These are phyloP conservation scores for Microcos paniculata DNA, from an alignment of 345 rosid genomes.

Conservation along the genomic window DNA sequence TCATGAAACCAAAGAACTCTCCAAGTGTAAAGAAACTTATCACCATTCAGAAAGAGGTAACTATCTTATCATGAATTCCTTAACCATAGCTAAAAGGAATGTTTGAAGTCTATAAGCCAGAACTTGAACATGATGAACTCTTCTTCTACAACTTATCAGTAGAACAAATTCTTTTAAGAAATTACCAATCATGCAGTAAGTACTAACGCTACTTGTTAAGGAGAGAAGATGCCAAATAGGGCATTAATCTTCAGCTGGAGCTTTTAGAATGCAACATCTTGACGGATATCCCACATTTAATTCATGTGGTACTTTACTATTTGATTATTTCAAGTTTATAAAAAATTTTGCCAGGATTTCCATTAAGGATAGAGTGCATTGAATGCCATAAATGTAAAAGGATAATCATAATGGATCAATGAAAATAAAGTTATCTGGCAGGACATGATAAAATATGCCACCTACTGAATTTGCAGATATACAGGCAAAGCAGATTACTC, in stretches of 20 bases:
- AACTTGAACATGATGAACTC: background rate
- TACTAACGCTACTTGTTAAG: background rate
- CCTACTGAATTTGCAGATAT: background rate
- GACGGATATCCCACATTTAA: background rate
- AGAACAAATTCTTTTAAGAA: background rate
- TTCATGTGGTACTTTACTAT: background rate
- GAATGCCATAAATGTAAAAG: background rate
- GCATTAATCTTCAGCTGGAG: background rate
- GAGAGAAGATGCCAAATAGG: background rate
- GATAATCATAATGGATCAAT: background rate
- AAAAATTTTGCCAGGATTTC: background rate
- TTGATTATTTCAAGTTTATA: background rate
- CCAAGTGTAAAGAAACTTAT: background rate
- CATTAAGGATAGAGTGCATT: background rate
- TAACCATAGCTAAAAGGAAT: background rate
- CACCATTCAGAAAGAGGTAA: background rate
- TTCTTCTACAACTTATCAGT: background rate
- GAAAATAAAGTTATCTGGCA: background rate
- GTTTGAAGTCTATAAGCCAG: background rate
- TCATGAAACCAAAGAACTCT: background rate
- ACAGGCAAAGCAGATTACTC: slow-evolving; percentile 32
- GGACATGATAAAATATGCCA: background rate
- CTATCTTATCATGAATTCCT: background rate
- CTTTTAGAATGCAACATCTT: background rate
- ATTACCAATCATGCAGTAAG: background rate